Evolutionary conservation across 768 basidiomycete genomes (phyloP).

Genomic region (Trametes cingulata): DNA sequence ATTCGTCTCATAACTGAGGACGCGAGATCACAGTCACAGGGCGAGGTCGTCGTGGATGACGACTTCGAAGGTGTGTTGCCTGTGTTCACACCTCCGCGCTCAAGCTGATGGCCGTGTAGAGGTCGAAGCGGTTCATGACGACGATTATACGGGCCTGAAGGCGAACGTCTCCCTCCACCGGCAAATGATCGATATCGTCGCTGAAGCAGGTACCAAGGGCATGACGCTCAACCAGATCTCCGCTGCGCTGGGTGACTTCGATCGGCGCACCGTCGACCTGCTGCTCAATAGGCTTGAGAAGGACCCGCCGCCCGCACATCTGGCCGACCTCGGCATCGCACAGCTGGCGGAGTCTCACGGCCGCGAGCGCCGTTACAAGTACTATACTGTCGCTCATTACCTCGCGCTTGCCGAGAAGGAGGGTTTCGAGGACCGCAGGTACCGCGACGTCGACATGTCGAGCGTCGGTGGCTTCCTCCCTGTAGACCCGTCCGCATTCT

Average conservation of each 20-base stretch:
- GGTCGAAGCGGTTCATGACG: conserved; percentile 5
- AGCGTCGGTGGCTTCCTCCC: conserved; percentile 56
- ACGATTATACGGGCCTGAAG: conserved; percentile 38
- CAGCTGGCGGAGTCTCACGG: conserved; percentile 80
- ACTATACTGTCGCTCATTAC: conserved; percentile 76
- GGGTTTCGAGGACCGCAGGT: conserved; percentile 56
- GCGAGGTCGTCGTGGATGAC: conserved; percentile 6
- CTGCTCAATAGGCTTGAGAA: conserved; percentile 69
- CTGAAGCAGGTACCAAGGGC: conserved; percentile 65
- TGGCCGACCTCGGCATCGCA: conserved; percentile 68
- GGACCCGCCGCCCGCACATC: conserved; percentile 64
- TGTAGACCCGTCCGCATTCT: conserved; percentile 54
- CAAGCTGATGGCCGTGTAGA: conserved; percentile 29
- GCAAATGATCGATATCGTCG: conserved; percentile 75
- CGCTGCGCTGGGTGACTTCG: conserved; percentile 62
- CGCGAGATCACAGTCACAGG: conserved; percentile 7
- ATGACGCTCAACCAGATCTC: conserved; percentile 75
- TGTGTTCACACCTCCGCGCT: conserved; percentile 14
- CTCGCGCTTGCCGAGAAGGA: conserved; percentile 61
- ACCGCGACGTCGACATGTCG: conserved; percentile 48
- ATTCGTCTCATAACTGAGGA: conserved; percentile 60
- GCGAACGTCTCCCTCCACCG: conserved; percentile 71
- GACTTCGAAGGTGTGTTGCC: conserved; percentile 16
- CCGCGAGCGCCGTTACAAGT: conserved; percentile 84
- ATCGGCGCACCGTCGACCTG: conserved; percentile 83